Percentiles rank a stretch among this genome's conserved stretches.
Evolutionary conservation across 2,329 filamentous ascomycete genomes (phyloP).

Genomic region (Talaromyces sp.): DNA sequence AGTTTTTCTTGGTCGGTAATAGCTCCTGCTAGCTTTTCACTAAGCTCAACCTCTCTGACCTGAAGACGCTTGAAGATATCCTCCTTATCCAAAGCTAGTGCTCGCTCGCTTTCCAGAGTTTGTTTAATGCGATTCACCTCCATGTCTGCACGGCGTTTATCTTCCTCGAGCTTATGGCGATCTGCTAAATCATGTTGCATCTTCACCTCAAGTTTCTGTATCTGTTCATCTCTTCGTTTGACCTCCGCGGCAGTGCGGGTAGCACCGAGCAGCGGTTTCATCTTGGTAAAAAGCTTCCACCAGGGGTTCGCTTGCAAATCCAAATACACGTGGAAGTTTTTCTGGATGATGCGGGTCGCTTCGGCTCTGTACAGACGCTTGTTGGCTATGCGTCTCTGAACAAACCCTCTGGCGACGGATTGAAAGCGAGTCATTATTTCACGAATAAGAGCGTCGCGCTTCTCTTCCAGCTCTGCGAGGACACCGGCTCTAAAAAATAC

Average conservation of each 20-base stretch:
- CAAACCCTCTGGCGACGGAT: slow-evolving; percentile 83
- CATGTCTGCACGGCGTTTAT: slow-evolving; percentile 76
- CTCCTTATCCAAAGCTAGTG: slow-evolving; percentile 95
- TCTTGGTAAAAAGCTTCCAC: slow-evolving; percentile 93
- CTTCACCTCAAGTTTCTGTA: slow-evolving; percentile 77
- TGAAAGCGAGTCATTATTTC: slow-evolving; percentile 94
- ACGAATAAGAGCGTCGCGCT: slow-evolving; percentile 84
- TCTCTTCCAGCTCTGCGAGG: slow-evolving; percentile 92
- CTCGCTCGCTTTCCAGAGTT: slow-evolving; percentile 88
- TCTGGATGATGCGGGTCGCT: slow-evolving; percentile 88
- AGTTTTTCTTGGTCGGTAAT: slow-evolving; percentile 91
- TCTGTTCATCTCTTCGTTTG: slow-evolving; percentile 91
- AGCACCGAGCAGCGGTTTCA: slow-evolving; percentile 90
- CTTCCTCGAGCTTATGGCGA: slow-evolving; percentile 79
- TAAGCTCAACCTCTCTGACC: slow-evolving; percentile 81
- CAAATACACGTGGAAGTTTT: slow-evolving; percentile 88
- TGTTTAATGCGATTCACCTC: slow-evolving; percentile 90
- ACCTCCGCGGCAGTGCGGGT: slow-evolving; percentile 90
- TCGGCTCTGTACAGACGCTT: slow-evolving; percentile 94
- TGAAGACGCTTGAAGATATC: slow-evolving; percentile 98
- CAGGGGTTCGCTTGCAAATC: slow-evolving; percentile 88
- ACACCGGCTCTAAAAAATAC: slow-evolving; percentile 98
- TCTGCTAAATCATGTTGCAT: slow-evolving; percentile 71
- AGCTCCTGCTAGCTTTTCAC: slow-evolving; percentile 86
- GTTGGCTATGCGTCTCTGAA: slow-evolving; percentile 79